These are phyloP conservation scores for Russula sp. DNA, from an alignment of 768 basidiomycete genomes.

Conservation along the genomic window DNA sequence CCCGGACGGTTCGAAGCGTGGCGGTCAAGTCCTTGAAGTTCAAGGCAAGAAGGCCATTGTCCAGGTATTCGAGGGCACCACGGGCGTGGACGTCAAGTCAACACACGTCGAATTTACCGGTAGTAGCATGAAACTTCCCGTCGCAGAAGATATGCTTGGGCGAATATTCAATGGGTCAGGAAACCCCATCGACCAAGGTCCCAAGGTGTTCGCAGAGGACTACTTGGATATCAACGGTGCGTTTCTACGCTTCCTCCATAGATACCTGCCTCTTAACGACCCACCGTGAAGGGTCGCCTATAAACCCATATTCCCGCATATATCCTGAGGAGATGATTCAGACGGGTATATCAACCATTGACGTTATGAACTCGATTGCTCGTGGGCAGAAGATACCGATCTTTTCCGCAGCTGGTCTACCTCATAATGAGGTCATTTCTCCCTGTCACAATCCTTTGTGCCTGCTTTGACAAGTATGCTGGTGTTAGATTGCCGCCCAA, in stretches of 20 bases:
- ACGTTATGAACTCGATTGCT: slow-evolving; percentile 97
- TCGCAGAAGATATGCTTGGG: slow-evolving; percentile 98
- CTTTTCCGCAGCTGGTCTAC: slow-evolving; percentile 97
- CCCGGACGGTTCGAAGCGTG: slow-evolving; percentile 91
- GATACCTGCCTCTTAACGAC: slow-evolving; percentile 1
- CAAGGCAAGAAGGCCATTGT: slow-evolving; percentile 99
- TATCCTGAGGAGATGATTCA: slow-evolving; percentile 99
- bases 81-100: slow-evolving; percentile 94
- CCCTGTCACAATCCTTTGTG: slow-evolving; percentile 13
- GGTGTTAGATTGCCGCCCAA: slow-evolving; percentile 89
- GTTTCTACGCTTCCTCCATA: slow-evolving; percentile 28
- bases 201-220: slow-evolving; percentile 98
- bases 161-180: slow-evolving; percentile 99
- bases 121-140: slow-evolving; percentile 97
- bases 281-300: slow-evolving; percentile 72
- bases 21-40: slow-evolving; percentile 96
- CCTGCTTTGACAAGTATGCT: slow-evolving; percentile 7
- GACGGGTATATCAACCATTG: slow-evolving; percentile 98
- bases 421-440: slow-evolving; percentile 86
- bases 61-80: slow-evolving; percentile 97
- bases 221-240: slow-evolving; percentile 98
- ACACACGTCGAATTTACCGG: slow-evolving; percentile 99
- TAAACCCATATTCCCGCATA: slow-evolving; percentile 96
- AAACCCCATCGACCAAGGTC: slow-evolving; percentile 96
- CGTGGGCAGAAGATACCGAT: slow-evolving; percentile 99